These are phyloP conservation scores for Tuber melanosporum DNA, from an alignment of 495 filamentous ascomycete genomes.

Conservation along the genomic window DNA sequence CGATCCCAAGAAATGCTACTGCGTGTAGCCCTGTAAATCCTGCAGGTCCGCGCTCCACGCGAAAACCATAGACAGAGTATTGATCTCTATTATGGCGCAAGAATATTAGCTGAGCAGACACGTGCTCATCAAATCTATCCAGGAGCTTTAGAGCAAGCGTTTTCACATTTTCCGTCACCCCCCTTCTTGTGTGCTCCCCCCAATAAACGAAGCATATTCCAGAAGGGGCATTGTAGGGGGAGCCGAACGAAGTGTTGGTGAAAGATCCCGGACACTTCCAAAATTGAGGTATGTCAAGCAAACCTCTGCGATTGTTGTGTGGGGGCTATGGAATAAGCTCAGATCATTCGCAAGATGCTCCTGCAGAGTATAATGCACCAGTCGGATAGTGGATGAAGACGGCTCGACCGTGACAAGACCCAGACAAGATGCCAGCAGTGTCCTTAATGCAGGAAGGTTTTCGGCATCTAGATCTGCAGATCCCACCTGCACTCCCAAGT, in stretches of 20 bases:
- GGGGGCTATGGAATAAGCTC: neutral
- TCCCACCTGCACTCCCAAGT: neutral
- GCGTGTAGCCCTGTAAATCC: neutral
- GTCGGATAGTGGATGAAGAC: neutral
- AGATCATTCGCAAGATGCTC: neutral
- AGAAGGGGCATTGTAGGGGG: neutral
- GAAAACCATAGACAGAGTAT: rapidly evolving
- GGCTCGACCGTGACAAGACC: neutral
- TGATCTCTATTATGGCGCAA: neutral
- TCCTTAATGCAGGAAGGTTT: neutral
- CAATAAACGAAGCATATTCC: neutral
- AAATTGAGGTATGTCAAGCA: neutral
- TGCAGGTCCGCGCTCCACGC: too few species aligned
- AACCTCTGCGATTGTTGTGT: neutral
- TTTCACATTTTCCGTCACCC: neutral
- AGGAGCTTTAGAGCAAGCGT: neutral
- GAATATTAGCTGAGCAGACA: neutral
- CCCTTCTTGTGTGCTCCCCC: neutral
- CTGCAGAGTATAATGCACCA: neutral
- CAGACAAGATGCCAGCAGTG: neutral
- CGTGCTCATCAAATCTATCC: neutral
- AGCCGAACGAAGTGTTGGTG: neutral
- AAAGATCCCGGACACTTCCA: neutral
- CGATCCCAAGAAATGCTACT: neutral
- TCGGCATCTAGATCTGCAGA: neutral